Conservation (phyloP, 495 filamentous ascomycete species). For the Neurospora tetraspora region DNA sequence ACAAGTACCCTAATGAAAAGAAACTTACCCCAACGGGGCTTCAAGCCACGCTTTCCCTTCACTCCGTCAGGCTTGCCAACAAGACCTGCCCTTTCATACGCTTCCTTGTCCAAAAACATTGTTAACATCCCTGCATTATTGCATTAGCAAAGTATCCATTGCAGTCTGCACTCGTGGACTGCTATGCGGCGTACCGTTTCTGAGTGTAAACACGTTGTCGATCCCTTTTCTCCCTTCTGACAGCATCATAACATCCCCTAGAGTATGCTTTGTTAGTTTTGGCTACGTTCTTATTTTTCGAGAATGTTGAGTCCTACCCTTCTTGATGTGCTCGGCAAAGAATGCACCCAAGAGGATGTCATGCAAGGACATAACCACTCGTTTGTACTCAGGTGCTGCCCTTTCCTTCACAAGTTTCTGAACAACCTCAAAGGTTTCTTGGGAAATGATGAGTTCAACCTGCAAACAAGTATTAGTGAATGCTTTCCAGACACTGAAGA, state of each 20-base stretch:
- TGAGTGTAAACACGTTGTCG: conserved; percentile 69
- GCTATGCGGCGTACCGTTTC: conserved; percentile 43
- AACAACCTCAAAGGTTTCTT: conserved; percentile 51
- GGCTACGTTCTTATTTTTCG: background rate
- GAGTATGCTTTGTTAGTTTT: background rate
- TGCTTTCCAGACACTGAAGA: background rate
- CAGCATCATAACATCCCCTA: conserved; percentile 84
- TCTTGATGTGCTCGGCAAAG: conserved; percentile 78
- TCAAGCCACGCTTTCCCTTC: conserved; percentile 43
- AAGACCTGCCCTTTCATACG: conserved; percentile 77
- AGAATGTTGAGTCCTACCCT: conserved; percentile 41
- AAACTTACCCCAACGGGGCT: conserved; percentile 39
- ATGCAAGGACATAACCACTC: conserved; percentile 64
- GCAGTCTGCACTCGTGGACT: background rate
- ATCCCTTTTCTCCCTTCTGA: conserved; percentile 74
- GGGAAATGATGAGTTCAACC: conserved; percentile 68
- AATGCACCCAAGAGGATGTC: conserved; percentile 68
- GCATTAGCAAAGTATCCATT: conserved; percentile 1
- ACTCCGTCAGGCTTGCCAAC: conserved; percentile 58
- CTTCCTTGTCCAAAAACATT: conserved; percentile 71
- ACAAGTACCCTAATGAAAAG: background rate
- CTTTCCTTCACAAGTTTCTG: conserved; percentile 38
- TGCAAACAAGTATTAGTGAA: conserved; percentile 20
- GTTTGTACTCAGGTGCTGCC: conserved; percentile 46
- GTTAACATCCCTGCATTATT: conserved; percentile 50